Evolutionary conservation across 805 yeast genomes (phyloP), one percentile per base, ranked within the genome.

Genomic region (Cyberlindnera bimundalis): DNA sequence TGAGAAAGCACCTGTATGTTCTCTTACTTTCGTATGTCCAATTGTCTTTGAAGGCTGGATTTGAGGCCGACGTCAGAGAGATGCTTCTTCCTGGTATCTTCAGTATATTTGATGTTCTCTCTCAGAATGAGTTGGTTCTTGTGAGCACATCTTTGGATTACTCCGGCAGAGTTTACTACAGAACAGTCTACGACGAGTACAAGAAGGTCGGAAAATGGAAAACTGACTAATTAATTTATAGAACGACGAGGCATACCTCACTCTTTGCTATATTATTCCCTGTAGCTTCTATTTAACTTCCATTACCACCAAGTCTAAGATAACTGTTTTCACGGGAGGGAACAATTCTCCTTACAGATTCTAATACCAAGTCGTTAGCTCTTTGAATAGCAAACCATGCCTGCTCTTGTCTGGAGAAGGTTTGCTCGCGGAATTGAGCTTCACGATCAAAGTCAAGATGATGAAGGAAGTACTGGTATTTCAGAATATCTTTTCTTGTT

Each of bases 401-500:
- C 14, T 34, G 21, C 11, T 38, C 44, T 4, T 40, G 45, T 11
- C 41, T 27, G 3, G 40, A 21, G 27, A 55, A 55, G 0, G 51
- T 42, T 21, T 48, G 55, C 15, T 42, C 43, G 13, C 41, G 43
- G 4, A 16, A 15, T 8, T 34, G 19, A 3, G 34, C 43, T 3
- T 30, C 42, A 18, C 44, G 45, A 11, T 35, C 45, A 10, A 35
- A 35, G 28, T 47, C 40, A 1, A 31, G 17, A 18, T 44, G 43
- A 11, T 41, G 38, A 12, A 62, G 49, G 6, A 43, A 45, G 42
- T 67, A 58, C 48, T 81, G 84, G 52, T 75, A 87, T 46, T 81
- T 70, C 37, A 90, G 61, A 14, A 91, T 68, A 56, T 90, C 98
- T 55, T 93, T 93, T 42, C 90, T 72, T 0, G 96, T 87, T 2